Base-by-base conservation (phyloP, 1,284 basidiomycete species). In the Cutaneotrichosporon arboriforme region DNA sequence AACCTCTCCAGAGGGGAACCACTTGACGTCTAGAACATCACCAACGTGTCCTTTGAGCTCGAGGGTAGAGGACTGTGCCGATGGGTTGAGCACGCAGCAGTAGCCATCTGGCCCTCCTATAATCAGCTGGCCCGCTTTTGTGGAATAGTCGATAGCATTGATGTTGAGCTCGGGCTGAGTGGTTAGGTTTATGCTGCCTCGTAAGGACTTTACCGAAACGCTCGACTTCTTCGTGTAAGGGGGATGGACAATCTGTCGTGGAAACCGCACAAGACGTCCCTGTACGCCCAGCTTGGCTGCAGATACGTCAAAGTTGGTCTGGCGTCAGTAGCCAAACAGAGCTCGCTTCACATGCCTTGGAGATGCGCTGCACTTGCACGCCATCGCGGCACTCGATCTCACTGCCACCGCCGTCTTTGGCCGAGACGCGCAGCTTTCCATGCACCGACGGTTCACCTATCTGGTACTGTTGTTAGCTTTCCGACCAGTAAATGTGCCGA, bases 31-130 rank as follows among this genome's bases (percentile, higher is more conserved):
- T 2, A 73, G 61, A 8, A 77, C 65, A 60, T 78, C 77, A 12
- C 75, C 76, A 4, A 76, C 73, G 54, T 78, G 76, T 0, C 77
- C 76, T 49, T 71, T 66, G 38, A 78, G 59, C 15, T 59, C 49
- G 18, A 45, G 33, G 12, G 18, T 10, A 4, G 33, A 33, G 7
- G 33, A 21, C 2, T 31, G 42, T 8, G 10, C 15, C 3, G 49
- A 34, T 2, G 61, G 60, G 1, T 71, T 54, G 7, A 74, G 52
- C 18, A 75, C 66, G 2, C 66, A 63, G 38, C 63, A 68, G 42
- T 68, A 74, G 2, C 76, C 77, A 58, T 78, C 74, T 9, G 67
- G 64, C 1, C 76, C 76, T 8, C 69, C 76, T 4, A 76, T 58
- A 10, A 72, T 70, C 22, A 75, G 41, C n/a, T 68, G 57, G 0